These are phyloP conservation scores for Strobilomyces echinocephalus DNA, from an alignment of 768 basidiomycete genomes.

Conservation along the genomic window DNA sequence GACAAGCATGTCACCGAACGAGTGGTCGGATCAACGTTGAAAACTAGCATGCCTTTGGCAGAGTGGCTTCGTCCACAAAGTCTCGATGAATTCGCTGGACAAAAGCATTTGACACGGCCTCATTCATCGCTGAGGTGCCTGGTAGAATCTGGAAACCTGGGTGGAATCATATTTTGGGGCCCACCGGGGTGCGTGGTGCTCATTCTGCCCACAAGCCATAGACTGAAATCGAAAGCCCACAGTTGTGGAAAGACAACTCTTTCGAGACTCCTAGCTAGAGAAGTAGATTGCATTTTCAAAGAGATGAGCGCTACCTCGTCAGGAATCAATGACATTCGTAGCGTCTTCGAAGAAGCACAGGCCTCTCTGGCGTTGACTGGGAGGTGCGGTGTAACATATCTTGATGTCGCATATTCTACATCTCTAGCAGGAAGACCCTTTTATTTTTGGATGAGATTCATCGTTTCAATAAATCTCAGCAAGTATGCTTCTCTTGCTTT, in stretches of 20 bases:
- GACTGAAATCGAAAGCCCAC: neutral
- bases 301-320: slow-evolving; percentile 74
- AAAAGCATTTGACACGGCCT: slow-evolving; percentile 54
- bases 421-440: slow-evolving; percentile 52
- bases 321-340: slow-evolving; percentile 64
- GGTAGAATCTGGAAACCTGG: slow-evolving; percentile 46
- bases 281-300: slow-evolving; percentile 58
- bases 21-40: slow-evolving; percentile 16
- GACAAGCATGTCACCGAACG: slow-evolving; percentile 24
- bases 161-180: slow-evolving; percentile 70
- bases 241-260: slow-evolving; percentile 76
- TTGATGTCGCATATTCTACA: slow-evolving; percentile 1
- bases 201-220: neutral
- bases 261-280: slow-evolving; percentile 62
- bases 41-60: slow-evolving; percentile 53
- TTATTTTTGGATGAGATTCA: slow-evolving; percentile 85
- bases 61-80: slow-evolving; percentile 64
- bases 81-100: slow-evolving; percentile 69
- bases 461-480: slow-evolving; percentile 68
- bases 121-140: slow-evolving; percentile 53
- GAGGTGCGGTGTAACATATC: slow-evolving; percentile 35
- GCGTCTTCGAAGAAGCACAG: slow-evolving; percentile 75
- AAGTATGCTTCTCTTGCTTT: slow-evolving; percentile 36
- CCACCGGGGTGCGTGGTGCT: slow-evolving; percentile 54
- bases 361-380: slow-evolving; percentile 59